Conservation (phyloP, 805 yeast genomes). For the Yarrowia deformans region DNA sequence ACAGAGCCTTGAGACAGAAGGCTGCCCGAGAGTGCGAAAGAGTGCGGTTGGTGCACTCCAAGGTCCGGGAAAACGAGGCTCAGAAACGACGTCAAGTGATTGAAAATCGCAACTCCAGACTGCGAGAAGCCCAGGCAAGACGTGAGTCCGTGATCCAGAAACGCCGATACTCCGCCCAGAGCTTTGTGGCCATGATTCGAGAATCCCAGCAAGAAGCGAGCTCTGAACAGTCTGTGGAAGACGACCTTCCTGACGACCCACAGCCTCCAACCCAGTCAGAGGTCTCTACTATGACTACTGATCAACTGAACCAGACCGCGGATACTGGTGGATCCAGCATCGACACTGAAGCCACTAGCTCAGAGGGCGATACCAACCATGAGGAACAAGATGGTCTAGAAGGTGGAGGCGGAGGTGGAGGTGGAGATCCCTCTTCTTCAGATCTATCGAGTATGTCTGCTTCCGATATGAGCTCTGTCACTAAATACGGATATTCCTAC, state of each 20-base stretch:
- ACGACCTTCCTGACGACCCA: not conserved
- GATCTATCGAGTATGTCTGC: not conserved
- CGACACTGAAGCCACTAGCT: not conserved
- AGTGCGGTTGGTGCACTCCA: slow-evolving; percentile 9
- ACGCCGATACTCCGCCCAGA: slow-evolving; percentile 24
- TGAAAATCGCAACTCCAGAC: slow-evolving; percentile 13
- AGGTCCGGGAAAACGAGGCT: slow-evolving; percentile 34
- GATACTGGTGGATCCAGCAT: not conserved
- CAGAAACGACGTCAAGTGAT: slow-evolving; percentile 20
- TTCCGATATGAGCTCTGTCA: not conserved
- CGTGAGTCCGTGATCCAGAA: slow-evolving; percentile 23
- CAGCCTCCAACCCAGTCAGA: slow-evolving; percentile 1
- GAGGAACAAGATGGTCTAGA: too few species aligned
- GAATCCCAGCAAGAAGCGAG: slow-evolving; percentile 4
- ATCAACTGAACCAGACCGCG: not conserved
- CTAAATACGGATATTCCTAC: not conserved
- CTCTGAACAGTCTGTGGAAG: not conserved
- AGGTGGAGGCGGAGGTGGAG: not conserved
- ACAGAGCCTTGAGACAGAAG: slow-evolving; percentile 6
- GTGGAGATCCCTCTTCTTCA: not conserved
- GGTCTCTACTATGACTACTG: not conserved
- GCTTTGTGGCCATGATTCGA: slow-evolving; percentile 26
- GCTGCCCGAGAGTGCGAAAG: slow-evolving; percentile 28
- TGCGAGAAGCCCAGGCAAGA: slow-evolving; percentile 20
- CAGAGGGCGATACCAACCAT: not conserved